Evolutionary conservation across 139 green algal genomes (phyloP).

Genomic region (Zygnema circumcarinatum): DNA sequence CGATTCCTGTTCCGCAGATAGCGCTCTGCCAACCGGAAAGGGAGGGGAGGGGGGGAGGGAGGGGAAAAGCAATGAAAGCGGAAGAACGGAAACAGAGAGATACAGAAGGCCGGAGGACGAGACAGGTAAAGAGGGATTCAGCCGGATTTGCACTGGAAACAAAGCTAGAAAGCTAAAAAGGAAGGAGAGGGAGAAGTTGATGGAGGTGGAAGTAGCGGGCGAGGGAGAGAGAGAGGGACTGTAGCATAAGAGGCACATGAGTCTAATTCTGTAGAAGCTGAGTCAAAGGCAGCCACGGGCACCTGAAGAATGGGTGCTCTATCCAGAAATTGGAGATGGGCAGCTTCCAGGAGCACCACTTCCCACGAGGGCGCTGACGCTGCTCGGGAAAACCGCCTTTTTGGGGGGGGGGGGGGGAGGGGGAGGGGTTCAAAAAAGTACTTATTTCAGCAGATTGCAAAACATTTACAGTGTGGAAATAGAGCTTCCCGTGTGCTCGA

Average conservation of each 20-base stretch:
- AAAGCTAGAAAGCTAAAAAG: no score
- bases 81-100: background rate
- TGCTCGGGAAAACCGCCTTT: slow-evolving; percentile 4
- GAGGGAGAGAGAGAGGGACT: background rate
- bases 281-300: no score
- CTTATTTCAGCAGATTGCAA: no score
- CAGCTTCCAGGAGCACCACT: slow-evolving; percentile 22
- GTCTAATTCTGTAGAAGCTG: background rate
- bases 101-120: no score
- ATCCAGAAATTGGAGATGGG: slow-evolving; percentile 31
- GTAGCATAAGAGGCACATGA: background rate
- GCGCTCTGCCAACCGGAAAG: background rate
- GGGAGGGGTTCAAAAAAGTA: no score
- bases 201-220: no score
- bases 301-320: slow-evolving; percentile 2
- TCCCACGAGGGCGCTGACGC: slow-evolving; percentile 11
- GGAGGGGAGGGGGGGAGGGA: background rate
- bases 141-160: no score
- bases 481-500: no score
- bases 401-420: no score
- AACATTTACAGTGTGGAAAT: no score
- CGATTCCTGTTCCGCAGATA: slow-evolving; percentile 1
- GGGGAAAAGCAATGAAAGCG: background rate
- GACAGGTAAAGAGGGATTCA: no score
- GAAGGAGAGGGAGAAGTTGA: no score